phyloP scores from a whole-genome alignment of 1,284 basidiomycete genomes.

The Mycena sp. region DNA sequence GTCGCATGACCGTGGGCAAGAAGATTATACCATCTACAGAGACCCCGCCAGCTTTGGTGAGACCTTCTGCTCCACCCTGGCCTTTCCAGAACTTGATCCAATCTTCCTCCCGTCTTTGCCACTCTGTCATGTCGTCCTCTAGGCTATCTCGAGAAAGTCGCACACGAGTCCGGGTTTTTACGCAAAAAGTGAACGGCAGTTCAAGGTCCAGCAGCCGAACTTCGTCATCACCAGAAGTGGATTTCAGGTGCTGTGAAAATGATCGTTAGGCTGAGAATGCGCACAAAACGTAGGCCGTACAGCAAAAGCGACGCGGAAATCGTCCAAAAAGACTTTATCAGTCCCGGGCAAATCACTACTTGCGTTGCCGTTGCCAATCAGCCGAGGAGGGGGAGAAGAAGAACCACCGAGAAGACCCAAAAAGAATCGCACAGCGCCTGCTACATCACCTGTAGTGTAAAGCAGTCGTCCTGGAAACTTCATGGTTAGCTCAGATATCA shows the following conservation, averaged over 20 bases:
- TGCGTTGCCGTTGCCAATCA: constrained; percentile 15
- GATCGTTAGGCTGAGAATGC: constrained; percentile 7
- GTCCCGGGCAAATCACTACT: constrained; percentile 41
- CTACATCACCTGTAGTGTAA: constrained; percentile 80
- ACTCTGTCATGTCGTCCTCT: constrained; percentile 52
- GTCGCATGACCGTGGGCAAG: neutral
- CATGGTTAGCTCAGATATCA: constrained; percentile 4
- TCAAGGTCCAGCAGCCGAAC: constrained; percentile 53
- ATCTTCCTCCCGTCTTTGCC: constrained; percentile 68
- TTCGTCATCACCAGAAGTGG: constrained; percentile 55
- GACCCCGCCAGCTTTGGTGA: constrained; percentile 65
- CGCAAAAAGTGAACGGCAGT: constrained; percentile 69
- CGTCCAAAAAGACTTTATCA: constrained; percentile 77
- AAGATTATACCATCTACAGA: constrained; percentile 63
- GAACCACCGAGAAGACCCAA: constrained; percentile 64
- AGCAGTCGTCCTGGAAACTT: constrained; percentile 66
- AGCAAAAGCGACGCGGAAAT: constrained; percentile 80
- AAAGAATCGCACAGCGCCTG: constrained; percentile 74
- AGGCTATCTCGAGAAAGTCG: constrained; percentile 61
- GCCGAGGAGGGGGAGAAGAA: constrained; percentile 35
- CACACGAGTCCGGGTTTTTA: constrained; percentile 59
- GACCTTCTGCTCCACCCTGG: constrained; percentile 58
- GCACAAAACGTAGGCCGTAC: constrained; percentile 48
- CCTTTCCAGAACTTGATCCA: constrained; percentile 72
- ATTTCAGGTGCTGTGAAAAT: constrained; percentile 66